A percentile compares a stretch with the other conserved stretches of the same genome.
Evolutionary conservation across 1,284 basidiomycete species (phyloP).

Genomic region (Dichomitus squalens): DNA sequence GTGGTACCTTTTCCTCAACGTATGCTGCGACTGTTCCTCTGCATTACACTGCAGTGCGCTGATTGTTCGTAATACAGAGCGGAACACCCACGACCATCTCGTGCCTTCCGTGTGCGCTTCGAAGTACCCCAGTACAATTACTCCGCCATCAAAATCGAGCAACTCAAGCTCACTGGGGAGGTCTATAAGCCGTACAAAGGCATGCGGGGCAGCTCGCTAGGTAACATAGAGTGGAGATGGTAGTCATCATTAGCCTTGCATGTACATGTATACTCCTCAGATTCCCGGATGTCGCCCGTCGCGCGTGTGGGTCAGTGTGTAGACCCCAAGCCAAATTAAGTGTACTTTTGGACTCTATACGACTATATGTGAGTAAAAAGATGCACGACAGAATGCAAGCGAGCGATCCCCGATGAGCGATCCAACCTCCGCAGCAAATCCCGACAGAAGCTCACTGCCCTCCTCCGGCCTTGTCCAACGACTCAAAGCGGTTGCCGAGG

Average conservation of each 20-base stretch:
- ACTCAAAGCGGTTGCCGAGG: not conserved
- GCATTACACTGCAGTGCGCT: not conserved
- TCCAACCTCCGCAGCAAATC: not conserved
- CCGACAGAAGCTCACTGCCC: too few relatives aligned
- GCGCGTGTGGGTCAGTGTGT: not conserved
- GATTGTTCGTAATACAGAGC: conserved; percentile 29
- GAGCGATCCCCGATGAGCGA: conserved; percentile 2
- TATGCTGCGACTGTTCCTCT: conserved; percentile 35
- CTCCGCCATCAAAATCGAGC: conserved; percentile 83
- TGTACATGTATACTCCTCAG: conserved; percentile 1
- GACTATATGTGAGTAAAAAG: conserved; percentile 21
- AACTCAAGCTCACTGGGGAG: conserved; percentile 82
- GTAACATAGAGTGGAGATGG: conserved; percentile 79
- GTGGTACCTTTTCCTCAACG: conserved; percentile 77
- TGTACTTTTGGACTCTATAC: conserved; percentile 23
- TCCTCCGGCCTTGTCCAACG: not conserved
- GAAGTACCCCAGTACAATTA: conserved; percentile 74
- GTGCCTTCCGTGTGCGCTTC: conserved; percentile 74
- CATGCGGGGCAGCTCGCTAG: conserved; percentile 61
- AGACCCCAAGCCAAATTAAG: conserved; percentile 10
- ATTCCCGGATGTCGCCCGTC: not conserved
- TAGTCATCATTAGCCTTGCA: conserved; percentile 29
- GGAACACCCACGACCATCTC: conserved; percentile 55
- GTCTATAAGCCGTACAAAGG: conserved; percentile 77
- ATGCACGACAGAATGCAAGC: not conserved